Evolutionary conservation across 169 alveolate species (phyloP), one percentile per base, ranked within the genome.

Genomic region (Plasmodium coatneyi): DNA sequence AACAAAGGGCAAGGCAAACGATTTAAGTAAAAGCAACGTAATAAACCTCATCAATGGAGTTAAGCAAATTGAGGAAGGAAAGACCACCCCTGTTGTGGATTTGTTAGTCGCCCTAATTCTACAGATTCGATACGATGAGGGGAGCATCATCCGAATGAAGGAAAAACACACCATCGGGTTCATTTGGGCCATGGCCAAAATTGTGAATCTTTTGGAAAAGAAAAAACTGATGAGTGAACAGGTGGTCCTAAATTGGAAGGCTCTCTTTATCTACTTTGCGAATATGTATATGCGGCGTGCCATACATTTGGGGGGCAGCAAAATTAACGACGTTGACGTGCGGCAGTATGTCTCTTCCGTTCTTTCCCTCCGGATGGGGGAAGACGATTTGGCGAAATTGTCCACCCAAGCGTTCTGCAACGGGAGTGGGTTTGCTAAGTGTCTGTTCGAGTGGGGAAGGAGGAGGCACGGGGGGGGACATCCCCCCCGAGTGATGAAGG

Each of bases 101-200:
- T 39, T 28, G 25, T 70, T 86, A 19, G 36, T 43, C 5, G 70
- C n/a, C 41, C 14, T 70, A 52, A 86, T 86, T 3, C 80, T 72
- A 52, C 34, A 6, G 14, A 10, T 86, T 36, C 39, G 70, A 52
- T n/a, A 86, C 9, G 70, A 41, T 52, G 41, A 49, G 41, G 52
- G 80, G 10, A 9, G 19, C 28, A 12, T 86, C 30, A 52, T 60
- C 66, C 9, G 30, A n/a, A 41, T 86, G 71, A 86, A 86, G 60
- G 74, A 86, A 76, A 86, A 86, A 76, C 80, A 76, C 46, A 49
- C 66, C 60, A 76, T 86, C 39, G 93, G 93, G 3, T 86, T 74
- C 80, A 3, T 86, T 52, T 86, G 93, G 93, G 39, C 93, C 2
- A 41, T 86, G 34, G 30, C 46, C 4, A 86, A 86, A 76, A 52